Evolutionary conservation across 2,329 filamentous ascomycete species (phyloP), one percentile per base, ranked within the genome.

Genomic region (Penicillium polonicum): DNA sequence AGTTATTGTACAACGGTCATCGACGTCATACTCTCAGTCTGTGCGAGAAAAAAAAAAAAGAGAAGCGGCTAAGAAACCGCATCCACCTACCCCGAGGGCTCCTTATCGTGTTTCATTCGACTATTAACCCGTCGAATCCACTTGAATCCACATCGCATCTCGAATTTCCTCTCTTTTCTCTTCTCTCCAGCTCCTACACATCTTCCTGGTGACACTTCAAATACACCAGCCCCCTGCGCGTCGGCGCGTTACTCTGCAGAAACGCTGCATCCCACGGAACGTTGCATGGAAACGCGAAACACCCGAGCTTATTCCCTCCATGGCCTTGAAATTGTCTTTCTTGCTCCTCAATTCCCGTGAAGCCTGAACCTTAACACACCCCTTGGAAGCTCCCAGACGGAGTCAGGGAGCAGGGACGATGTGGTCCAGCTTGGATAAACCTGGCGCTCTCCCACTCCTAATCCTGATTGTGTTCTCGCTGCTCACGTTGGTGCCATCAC

Each of bases 321-420:
- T 52, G 58, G 51, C 57, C 50, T 50, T 60, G 50, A 52, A 35
- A 23, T 33, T 51, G 44, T 25, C 46, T 35, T 19, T 29, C 13
- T 45, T 52, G 12, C 41, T 60, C 27, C 53, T 43, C 49, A 43
- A 51, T 17, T 50, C 56, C 48, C 39, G 23, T 23, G 19, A 55
- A 44, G 41, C 23, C 46, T 51, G 12, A 39, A 52, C 15, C 21
- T 27, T 12, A 36, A 25, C n/a, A 42, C 4, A 33, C 31, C 44
- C 6, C n/a, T n/a, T 50, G 21, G 52, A 54, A 60, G 48, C 52
- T 48, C 36, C 39, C 55, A 45, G 56, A 42, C 52, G 56, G 54
- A 57, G 93, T 91, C 92, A 76, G 91, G 94, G 66, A 96, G 70
- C 69, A 65, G 64, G 64, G 65, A 73, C 61, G 49, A 74, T 74